Evolutionary conservation across 768 basidiomycete species (phyloP).

Genomic region (Naganishia vaughanmartiniae): DNA sequence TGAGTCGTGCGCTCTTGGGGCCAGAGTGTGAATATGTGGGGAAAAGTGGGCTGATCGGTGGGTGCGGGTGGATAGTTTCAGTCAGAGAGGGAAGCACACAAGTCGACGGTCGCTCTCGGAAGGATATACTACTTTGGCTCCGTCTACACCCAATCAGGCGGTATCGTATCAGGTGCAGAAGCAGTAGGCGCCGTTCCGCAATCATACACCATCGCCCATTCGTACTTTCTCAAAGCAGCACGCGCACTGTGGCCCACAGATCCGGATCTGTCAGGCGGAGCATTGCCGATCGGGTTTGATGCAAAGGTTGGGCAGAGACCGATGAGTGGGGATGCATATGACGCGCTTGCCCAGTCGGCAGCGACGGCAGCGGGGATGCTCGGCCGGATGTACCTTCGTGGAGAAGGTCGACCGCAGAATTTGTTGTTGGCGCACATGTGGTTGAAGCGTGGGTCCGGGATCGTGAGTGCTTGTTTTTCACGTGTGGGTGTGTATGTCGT

Average conservation of each 20-base stretch:
- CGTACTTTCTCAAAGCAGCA: constrained; percentile 81
- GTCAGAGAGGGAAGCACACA: constrained; percentile 82
- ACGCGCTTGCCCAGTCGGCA: constrained; percentile 61
- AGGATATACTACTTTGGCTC: constrained; percentile 95
- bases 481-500: not conserved
- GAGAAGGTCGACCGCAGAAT: constrained; percentile 83
- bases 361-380: constrained; percentile 80
- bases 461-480: constrained; percentile 38
- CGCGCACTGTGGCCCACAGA: constrained; percentile 73
- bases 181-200: constrained; percentile 85
- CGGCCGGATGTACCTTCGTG: constrained; percentile 88
- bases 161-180: constrained; percentile 81
- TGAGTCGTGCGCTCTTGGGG: constrained; percentile 42
- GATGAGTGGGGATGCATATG: constrained; percentile 52
- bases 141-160: constrained; percentile 74
- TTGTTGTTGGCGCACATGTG: constrained; percentile 77
- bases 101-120: constrained; percentile 88
- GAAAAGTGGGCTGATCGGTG: constrained; percentile 24
- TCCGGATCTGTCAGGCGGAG: constrained; percentile 34
- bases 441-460: constrained; percentile 73
- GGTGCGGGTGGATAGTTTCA: constrained; percentile 67
- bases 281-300: constrained; percentile 39
- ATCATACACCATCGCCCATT: constrained; percentile 70
- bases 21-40: not conserved
- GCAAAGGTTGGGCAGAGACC: constrained; percentile 36